phyloP scores from a whole-genome alignment of 441 rosid genomes.

The Capsella rubella region DNA sequence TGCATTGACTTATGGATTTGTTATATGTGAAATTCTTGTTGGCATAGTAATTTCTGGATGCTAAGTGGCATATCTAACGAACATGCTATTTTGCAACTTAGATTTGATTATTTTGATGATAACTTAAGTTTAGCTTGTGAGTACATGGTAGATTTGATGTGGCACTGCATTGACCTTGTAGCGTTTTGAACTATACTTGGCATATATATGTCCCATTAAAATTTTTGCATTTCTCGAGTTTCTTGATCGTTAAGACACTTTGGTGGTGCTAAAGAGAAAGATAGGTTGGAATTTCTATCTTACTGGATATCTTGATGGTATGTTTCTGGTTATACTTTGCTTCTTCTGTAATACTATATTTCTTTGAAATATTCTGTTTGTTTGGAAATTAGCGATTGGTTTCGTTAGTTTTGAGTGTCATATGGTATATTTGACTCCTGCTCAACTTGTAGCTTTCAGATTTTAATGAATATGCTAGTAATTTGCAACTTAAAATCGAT shows the following conservation, averaged over 20 bases:
- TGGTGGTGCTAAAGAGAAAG: background rate
- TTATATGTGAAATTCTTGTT: too few relatives aligned
- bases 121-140: slow-evolving; percentile 7
- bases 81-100: too few relatives aligned
- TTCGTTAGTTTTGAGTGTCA: background rate
- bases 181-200: background rate
- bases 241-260: background rate
- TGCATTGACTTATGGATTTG: too few relatives aligned
- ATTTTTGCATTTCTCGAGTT: background rate
- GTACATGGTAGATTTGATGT: background rate
- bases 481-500: slow-evolving; percentile 9
- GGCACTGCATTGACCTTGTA: slow-evolving; percentile 20
- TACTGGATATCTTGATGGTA: background rate
- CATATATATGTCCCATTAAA: too few relatives aligned
- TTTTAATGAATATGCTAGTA: background rate
- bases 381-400: background rate
- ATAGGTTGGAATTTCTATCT: too few relatives aligned
- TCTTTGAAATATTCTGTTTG: background rate
- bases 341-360: background rate
- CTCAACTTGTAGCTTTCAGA: background rate
- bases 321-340: background rate
- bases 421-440: background rate
- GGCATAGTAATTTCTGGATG: too few relatives aligned
- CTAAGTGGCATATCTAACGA: too few relatives aligned
- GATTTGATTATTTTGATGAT: background rate